Base-by-base conservation (phyloP, 2,329 filamentous ascomycete species). In the Pseudonectria buxi region DNA sequence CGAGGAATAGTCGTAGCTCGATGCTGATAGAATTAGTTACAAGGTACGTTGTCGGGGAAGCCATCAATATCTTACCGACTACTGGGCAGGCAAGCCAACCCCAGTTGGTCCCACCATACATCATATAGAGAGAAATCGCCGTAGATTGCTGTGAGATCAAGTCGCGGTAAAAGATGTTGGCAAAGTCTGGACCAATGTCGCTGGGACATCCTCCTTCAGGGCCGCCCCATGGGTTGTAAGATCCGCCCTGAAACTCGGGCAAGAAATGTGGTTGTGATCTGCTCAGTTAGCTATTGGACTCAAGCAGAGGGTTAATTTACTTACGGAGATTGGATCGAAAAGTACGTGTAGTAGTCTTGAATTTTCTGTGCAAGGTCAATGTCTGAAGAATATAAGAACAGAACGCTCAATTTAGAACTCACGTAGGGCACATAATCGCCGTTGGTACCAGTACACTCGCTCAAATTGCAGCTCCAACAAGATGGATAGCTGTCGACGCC, bases 51-150 rank as follows among this genome's bases (percentile, higher is more conserved):
- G 12, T 26, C 10, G 6, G 10, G 7, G 3, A 32, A 9, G 3
- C 2, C 16, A n/a, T 15, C 6, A 27, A 6, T 11, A 32, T 28
- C 37, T 29, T n/a, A 37, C 33, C 37, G 22, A 76, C 74, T 1
- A 74, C 69, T 0, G 77, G 74, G 4, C 69, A 68, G 10, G 74
- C 71, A 22, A 78, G 58, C 31, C 69, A 70, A 5, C 76, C 77
- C 76, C 75, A 81, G 42, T 74, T 79, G 0, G 78, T 81, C 3
- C 78, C 78, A 4, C 78, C 78, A 34, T 71, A 82, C 33, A 78
- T 58, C 76, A 82, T 81, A 51, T 82, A 82, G 2, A 82, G 54
- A 22, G 69, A 78, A 36, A 80, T 68, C 0, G 73, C 74, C 0
- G 74, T 76, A 4, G 79, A 68, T 1, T 72, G 64, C 46, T 81